Evolutionary conservation across 2,329 filamentous ascomycete genomes (phyloP).

Genomic region (Blumeria graminis): DNA sequence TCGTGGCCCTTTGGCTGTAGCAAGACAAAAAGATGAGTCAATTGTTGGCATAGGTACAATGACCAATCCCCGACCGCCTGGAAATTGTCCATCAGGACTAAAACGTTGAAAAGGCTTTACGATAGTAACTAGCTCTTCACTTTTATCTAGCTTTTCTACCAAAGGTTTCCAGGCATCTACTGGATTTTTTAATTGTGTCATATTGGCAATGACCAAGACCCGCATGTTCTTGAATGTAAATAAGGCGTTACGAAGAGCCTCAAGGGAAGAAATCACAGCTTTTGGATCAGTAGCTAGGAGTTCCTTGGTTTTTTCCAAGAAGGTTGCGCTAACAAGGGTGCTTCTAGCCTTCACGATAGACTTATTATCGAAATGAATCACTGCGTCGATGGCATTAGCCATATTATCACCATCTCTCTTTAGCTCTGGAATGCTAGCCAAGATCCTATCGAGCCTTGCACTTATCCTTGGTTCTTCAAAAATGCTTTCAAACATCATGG

Average conservation of each 20-base stretch:
- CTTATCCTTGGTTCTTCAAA: conserved; percentile 49
- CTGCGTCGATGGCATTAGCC: conserved; percentile 42
- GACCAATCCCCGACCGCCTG: conserved; percentile 49
- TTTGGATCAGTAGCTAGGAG: conserved; percentile 55
- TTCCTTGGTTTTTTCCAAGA: conserved; percentile 65
- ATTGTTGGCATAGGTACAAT: conserved; percentile 79
- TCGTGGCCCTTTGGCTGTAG: conserved; percentile 47
- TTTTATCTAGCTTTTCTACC: conserved; percentile 15
- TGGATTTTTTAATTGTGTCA: conserved; percentile 49
- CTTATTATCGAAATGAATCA: conserved; percentile 56
- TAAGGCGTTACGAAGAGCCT: conserved; percentile 48
- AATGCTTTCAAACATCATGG: conserved; percentile 68
- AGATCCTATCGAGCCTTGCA: conserved; percentile 49
- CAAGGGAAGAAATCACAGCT: conserved; percentile 51
- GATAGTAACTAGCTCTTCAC: conserved; percentile 40
- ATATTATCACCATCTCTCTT: conserved; percentile 64
- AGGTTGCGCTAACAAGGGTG: conserved; percentile 66
- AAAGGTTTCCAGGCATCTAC: conserved; percentile 58
- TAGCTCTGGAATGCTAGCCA: conserved; percentile 75
- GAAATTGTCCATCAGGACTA: conserved; percentile 46
- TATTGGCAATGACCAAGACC: conserved; percentile 58
- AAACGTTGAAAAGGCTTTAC: conserved; percentile 46
- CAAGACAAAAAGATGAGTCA: conserved; percentile 72
- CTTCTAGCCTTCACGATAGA: conserved; percentile 56
- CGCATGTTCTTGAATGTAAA: conserved; percentile 73